A percentile compares a stretch with the other conserved stretches of the same genome.
phyloP scores from a whole-genome alignment of 176 grass and related monocot species.

The Carex kokanica region DNA sequence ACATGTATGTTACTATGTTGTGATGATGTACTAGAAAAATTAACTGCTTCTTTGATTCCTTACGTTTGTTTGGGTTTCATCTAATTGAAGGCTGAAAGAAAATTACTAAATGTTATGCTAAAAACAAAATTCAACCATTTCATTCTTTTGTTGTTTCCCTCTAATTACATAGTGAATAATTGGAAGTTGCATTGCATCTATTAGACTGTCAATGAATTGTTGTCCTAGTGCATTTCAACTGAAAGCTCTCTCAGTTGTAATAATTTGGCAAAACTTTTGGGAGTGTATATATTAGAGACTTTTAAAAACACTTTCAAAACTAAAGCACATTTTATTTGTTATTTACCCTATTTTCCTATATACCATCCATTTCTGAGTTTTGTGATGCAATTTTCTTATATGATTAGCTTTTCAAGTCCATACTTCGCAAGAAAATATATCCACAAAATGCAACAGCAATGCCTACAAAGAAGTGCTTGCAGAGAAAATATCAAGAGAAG shows the following conservation, averaged over 20 bases:
- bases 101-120: neutral
- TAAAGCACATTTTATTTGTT: neutral
- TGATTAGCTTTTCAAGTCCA: constrained; percentile 53
- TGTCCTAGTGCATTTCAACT: neutral
- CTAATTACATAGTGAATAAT: neutral
- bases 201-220: neutral
- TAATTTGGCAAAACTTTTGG: neutral
- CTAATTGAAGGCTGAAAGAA: neutral
- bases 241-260: neutral
- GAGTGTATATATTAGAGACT: no score
- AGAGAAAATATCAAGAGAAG: constrained; percentile 45
- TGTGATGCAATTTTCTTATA: constrained; percentile 2
- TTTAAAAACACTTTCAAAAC: neutral
- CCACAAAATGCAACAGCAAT: constrained; percentile 43
- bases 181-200: neutral
- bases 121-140: neutral
- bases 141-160: neutral
- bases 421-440: constrained; percentile 82
- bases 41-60: neutral
- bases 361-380: neutral
- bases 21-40: neutral
- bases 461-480: constrained; percentile 36
- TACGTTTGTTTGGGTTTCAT: neutral
- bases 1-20: neutral
- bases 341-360: neutral